Evolutionary conservation across 768 basidiomycete genomes (phyloP).

Genomic region (Boletus subparvulus): DNA sequence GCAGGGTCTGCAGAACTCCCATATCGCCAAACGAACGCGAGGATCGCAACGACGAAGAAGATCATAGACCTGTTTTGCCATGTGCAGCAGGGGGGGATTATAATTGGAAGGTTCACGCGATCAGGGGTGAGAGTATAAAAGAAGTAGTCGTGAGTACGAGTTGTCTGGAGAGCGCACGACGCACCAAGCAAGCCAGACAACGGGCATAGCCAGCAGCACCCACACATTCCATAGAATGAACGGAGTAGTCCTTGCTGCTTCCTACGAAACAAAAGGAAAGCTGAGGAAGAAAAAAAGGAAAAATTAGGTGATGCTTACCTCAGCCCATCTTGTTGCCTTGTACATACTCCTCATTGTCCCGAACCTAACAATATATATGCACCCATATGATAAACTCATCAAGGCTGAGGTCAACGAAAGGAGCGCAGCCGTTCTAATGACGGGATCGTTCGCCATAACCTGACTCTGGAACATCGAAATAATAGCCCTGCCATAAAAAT

Average conservation of each 20-base stretch:
- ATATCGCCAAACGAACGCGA: conserved; percentile 66
- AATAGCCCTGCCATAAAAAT: conserved; percentile 49
- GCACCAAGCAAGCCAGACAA: conserved; percentile 69
- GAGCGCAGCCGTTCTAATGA: conserved; percentile 61
- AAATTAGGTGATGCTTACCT: conserved; percentile 39
- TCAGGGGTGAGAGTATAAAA: background rate
- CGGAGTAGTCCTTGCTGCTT: conserved; percentile 52
- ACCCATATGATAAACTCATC: conserved; percentile 72
- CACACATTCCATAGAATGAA: conserved; percentile 64
- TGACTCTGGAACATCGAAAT: conserved; percentile 63
- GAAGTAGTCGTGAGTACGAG: background rate
- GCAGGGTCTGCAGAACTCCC: conserved; percentile 46
- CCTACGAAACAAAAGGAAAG: conserved; percentile 36
- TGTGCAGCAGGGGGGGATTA: background rate
- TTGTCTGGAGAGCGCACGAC: conserved; percentile 4
- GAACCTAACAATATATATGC: conserved; percentile 71
- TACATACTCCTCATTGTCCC: conserved; percentile 71
- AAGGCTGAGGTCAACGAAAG: conserved; percentile 65
- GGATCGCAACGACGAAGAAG: conserved; percentile 59
- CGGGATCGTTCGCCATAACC: conserved; percentile 53
- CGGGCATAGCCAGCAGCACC: conserved; percentile 66
- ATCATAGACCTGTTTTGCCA: conserved; percentile 56
- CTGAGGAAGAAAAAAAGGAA: background rate
- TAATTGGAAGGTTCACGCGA: background rate
- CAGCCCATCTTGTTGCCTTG: conserved; percentile 70